Evolutionary conservation across 345 rosid species (phyloP), one percentile per base, ranked within the genome.

Genomic region (Adansonia digitata): DNA sequence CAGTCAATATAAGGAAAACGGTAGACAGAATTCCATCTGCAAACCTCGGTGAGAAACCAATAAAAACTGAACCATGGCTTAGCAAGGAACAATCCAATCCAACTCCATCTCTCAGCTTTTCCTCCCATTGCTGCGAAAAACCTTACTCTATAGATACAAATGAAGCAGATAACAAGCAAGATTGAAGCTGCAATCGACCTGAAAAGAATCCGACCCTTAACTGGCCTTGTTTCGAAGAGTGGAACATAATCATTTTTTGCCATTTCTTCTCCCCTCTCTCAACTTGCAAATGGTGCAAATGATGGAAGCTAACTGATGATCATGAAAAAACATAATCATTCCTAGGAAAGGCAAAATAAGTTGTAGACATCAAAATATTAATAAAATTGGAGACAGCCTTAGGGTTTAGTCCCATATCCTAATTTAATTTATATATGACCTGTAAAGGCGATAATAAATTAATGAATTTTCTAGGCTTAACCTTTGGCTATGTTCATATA

Each of bases 21-120:
- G 26, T 57, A 61, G 53, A 81, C 73, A 24, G n/a, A 60, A 65
- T 79, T 85, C 90, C 88, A 88, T 22, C 88, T 71, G 40, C 71
- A 81, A 24, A 81, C 60, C 18, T 79, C 74, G 18, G 87, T 83
- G 0, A 91, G 90, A 46, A 68, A 29, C 72, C 72, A 68, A 9
- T 68, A 68, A 27, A 68, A 27, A 68, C 26, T 55, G 61, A 55
- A 55, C 61, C 62, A 56, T 24, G 26, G 62, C 17, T 56, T 34
- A 13, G 62, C 4, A 12, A 56, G 34, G 4, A 56, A 56, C 34
- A 56, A 0, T 10, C 62, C 62, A 11, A 24, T 24, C 62, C 62
- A 56, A 56, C 17, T 24, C 62, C 29, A 56, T 56, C 34, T 24
- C 34, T 26, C 35, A 24, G 29, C 35, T 26, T 26, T 26, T 57